phyloP scores from a whole-genome alignment of 805 yeast species.

The Cyberlindnera meyerae region DNA sequence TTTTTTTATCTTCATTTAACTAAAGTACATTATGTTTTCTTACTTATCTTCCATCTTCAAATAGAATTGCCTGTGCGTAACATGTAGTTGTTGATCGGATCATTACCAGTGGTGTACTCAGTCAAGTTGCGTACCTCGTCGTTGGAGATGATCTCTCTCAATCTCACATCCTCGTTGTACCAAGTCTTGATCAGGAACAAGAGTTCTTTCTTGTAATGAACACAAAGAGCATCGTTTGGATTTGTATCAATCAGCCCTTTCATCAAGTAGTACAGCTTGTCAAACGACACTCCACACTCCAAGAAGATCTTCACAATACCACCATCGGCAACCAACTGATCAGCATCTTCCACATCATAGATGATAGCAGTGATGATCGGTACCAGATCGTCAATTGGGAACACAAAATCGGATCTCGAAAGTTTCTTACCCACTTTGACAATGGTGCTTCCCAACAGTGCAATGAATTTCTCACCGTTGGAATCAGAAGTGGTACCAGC shows the following conservation, averaged over 20 bases:
- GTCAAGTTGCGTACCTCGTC: constrained; percentile 30
- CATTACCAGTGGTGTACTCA: constrained; percentile 46
- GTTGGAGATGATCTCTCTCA: constrained; percentile 43
- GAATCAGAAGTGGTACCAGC: constrained; percentile 4
- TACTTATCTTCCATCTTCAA: not conserved
- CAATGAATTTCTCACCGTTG: constrained; percentile 15
- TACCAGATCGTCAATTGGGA: constrained; percentile 70
- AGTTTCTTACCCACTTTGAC: constrained; percentile 57
- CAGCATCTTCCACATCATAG: constrained; percentile 39
- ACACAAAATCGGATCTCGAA: constrained; percentile 66
- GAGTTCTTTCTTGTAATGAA: constrained; percentile 54
- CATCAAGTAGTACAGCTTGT: constrained; percentile 59
- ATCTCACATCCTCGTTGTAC: constrained; percentile 59
- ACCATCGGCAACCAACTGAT: constrained; percentile 34
- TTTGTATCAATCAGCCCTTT: constrained; percentile 58
- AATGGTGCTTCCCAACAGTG: constrained; percentile 22
- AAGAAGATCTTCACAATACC: constrained; percentile 56
- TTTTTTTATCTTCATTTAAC: not conserved
- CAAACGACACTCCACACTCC: constrained; percentile 58
- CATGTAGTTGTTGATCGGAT: constrained; percentile 52
- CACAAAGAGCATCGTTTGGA: constrained; percentile 47
- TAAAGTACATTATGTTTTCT: not conserved
- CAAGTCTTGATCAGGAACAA: constrained; percentile 57
- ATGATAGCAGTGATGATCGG: constrained; percentile 55
- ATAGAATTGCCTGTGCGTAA: constrained; percentile 18